These are phyloP conservation scores for Epichloe baconii DNA, from an alignment of 2,329 filamentous ascomycete species.

Conservation along the genomic window DNA sequence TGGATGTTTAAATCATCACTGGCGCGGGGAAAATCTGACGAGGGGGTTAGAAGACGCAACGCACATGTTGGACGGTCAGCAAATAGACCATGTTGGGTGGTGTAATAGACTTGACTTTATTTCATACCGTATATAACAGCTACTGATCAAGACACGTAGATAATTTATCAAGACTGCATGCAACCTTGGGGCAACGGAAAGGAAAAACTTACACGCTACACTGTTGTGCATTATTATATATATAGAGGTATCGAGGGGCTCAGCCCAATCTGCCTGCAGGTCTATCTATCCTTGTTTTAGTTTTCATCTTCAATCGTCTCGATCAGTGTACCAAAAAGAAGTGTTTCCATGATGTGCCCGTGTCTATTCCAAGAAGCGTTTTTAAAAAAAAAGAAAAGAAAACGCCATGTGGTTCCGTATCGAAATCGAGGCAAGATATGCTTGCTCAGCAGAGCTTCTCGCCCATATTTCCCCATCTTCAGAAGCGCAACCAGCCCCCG, in stretches of 20 bases:
- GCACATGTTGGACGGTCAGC: too few relatives aligned
- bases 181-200: too few relatives aligned
- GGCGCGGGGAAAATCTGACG: too few relatives aligned
- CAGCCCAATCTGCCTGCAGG: background rate
- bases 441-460: background rate
- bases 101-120: too few relatives aligned
- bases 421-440: background rate
- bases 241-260: background rate
- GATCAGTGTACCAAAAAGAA: background rate
- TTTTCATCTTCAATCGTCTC: background rate
- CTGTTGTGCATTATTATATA: too few relatives aligned
- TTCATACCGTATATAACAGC: too few relatives aligned
- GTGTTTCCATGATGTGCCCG: background rate
- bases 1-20: background rate
- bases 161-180: too few relatives aligned
- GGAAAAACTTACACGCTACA: too few relatives aligned
- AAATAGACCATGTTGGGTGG: too few relatives aligned
- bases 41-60: too few relatives aligned
- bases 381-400: background rate
- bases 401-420: background rate
- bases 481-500: too few relatives aligned
- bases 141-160: too few relatives aligned
- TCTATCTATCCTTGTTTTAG: background rate
- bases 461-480: background rate
- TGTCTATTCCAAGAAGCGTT: slow-evolving; percentile 9